Percentiles rank a stretch among this genome's conserved stretches.
phyloP scores from a whole-genome alignment of 768 basidiomycete genomes.

The Amanita phalloides region DNA sequence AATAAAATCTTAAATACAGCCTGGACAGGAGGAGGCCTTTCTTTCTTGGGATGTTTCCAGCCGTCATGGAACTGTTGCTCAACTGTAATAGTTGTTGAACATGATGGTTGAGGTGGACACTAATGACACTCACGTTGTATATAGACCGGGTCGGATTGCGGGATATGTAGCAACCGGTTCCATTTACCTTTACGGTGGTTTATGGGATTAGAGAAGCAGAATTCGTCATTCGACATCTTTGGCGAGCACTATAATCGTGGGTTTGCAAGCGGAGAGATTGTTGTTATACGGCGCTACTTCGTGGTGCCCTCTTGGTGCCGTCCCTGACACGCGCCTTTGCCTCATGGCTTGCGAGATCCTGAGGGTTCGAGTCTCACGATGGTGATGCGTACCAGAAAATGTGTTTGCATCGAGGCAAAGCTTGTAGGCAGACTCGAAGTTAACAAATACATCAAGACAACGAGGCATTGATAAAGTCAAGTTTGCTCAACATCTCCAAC shows the following conservation, averaged over 20 bases:
- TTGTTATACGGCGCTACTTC: neutral
- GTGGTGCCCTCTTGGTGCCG: neutral
- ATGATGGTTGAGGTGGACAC: neutral
- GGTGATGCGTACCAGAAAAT: neutral
- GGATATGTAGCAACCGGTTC: constrained; percentile 32
- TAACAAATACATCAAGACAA: constrained; percentile 4
- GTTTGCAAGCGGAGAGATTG: neutral
- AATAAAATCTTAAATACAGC: constrained; percentile 42
- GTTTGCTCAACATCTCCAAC: neutral
- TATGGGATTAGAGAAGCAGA: constrained; percentile 31
- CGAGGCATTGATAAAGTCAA: constrained; percentile 1
- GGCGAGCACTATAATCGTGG: neutral
- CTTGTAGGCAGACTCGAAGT: too few relatives aligned
- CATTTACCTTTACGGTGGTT: constrained; percentile 27
- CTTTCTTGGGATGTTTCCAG: constrained; percentile 48
- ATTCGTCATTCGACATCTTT: constrained; percentile 25
- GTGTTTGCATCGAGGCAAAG: neutral
- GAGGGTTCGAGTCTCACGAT: neutral
- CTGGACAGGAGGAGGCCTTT: constrained; percentile 32
- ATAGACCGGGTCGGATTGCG: constrained; percentile 23
- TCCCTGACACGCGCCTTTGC: neutral
- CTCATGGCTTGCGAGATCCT: neutral
- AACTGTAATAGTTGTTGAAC: constrained; percentile 21
- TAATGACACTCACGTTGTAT: constrained; percentile 24
- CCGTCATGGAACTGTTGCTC: constrained; percentile 38